Conservation (phyloP, 805 yeast species). For the Wickerhamomyces xylosicus region DNA sequence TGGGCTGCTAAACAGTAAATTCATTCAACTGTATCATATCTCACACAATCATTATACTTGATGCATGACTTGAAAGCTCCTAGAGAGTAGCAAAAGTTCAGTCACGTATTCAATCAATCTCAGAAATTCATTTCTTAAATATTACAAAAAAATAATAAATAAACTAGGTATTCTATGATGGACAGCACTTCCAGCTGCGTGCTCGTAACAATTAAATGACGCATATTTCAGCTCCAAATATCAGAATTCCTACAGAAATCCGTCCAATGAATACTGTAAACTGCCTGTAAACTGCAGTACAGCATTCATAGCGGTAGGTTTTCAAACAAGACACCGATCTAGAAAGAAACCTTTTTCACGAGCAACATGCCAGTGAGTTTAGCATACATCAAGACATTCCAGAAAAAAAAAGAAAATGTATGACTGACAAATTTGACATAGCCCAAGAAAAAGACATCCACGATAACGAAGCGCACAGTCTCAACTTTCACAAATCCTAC, state of each 20-base stretch:
- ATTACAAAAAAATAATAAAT: not conserved
- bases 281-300: too few relatives aligned
- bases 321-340: too few relatives aligned
- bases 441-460: conserved; percentile 10
- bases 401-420: too few relatives aligned
- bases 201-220: too few relatives aligned
- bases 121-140: not conserved
- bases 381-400: not conserved
- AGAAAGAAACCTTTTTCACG: not conserved
- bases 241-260: too few relatives aligned
- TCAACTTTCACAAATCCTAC: conserved; percentile 21
- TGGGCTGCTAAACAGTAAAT: not conserved
- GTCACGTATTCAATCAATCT: not conserved
- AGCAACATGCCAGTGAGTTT: not conserved
- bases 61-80: not conserved
- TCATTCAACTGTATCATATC: not conserved
- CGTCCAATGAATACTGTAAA: too few relatives aligned
- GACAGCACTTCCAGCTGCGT: too few relatives aligned
- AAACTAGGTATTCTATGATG: too few relatives aligned
- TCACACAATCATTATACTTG: not conserved
- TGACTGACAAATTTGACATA: not conserved
- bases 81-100: not conserved
- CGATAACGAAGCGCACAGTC: conserved; percentile 11
- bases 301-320: too few relatives aligned
- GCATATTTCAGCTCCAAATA: too few relatives aligned